Evolutionary conservation across 1,284 basidiomycete species (phyloP).

Genomic region (Ganoderma lingzhi): DNA sequence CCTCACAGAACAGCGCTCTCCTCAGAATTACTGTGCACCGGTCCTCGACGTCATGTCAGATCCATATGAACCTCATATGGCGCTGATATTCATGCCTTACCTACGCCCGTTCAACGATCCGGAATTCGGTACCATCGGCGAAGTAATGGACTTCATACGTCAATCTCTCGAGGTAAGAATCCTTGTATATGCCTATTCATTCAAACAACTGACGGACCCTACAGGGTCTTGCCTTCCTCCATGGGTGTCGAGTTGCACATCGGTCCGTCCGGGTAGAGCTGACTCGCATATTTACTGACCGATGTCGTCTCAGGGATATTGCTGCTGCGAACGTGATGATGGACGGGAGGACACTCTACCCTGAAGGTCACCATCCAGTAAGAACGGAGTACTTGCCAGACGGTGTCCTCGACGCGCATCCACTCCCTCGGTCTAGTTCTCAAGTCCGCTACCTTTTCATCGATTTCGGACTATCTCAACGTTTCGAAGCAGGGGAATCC

Average conservation of each 20-base stretch:
- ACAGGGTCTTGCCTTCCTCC: slow-evolving; percentile 32
- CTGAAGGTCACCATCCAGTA: background rate
- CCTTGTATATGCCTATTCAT: background rate
- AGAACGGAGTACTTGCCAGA: background rate
- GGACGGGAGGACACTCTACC: background rate
- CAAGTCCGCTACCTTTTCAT: slow-evolving; percentile 39
- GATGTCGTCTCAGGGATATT: background rate
- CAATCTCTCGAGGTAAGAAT: background rate
- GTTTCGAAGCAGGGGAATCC: slow-evolving; percentile 21
- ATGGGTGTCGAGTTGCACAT: slow-evolving; percentile 39
- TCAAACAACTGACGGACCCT: background rate
- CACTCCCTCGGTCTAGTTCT: slow-evolving; percentile 11
- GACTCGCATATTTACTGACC: background rate
- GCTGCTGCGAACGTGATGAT: background rate
- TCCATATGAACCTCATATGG: slow-evolving; percentile 28
- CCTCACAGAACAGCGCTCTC: slow-evolving; percentile 15
- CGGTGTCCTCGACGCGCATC: background rate
- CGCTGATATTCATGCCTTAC: slow-evolving; percentile 39
- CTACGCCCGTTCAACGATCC: slow-evolving; percentile 37
- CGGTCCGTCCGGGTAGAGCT: no score
- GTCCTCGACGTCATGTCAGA: slow-evolving; percentile 22
- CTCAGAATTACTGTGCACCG: slow-evolving; percentile 32
- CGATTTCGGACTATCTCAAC: slow-evolving; percentile 38
- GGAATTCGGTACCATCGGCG: slow-evolving; percentile 31
- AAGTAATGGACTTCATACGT: slow-evolving; percentile 39